Evolutionary conservation across 306 rosid genomes (phyloP).

Genomic region (Casuarina equisetifolia): DNA sequence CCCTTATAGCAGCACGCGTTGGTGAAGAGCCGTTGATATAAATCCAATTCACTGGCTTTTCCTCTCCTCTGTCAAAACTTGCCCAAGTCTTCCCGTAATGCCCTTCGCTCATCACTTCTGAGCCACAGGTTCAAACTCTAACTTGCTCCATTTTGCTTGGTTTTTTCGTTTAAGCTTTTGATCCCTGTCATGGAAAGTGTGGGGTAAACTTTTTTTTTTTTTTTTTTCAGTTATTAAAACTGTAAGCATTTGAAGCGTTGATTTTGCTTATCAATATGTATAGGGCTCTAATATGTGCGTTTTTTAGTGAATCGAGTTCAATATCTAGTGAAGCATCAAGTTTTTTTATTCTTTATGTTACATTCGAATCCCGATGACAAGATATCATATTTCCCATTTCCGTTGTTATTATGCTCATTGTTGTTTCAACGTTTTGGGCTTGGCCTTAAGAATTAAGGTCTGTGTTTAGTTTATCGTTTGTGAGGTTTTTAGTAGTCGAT

Average conservation of each 20-base stretch:
- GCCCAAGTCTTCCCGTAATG: background rate
- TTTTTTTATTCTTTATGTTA: background rate
- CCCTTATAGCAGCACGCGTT: background rate
- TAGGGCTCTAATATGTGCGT: no score
- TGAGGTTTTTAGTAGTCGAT: background rate
- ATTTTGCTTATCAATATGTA: no score
- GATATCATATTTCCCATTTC: no score
- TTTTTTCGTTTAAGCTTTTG: background rate
- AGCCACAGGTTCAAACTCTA: background rate
- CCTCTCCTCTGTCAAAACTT: background rate
- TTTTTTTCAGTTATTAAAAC: no score
- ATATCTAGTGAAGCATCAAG: no score
- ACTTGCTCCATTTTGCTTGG: background rate
- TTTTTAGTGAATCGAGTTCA: no score
- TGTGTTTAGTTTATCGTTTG: background rate
- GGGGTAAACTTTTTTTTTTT: no score
- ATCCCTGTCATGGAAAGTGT: no score
- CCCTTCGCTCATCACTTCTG: background rate
- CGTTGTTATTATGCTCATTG: no score
- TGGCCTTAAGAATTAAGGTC: background rate
- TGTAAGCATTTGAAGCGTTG: no score
- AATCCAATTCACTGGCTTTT: background rate
- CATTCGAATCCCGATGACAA: no score
- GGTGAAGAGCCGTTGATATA: background rate
- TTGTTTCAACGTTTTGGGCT: no score